Percentiles rank a stretch among this genome's conserved stretches.
Conservation (phyloP, 2,329 filamentous ascomycete species). For the Xylaria arbuscula region DNA sequence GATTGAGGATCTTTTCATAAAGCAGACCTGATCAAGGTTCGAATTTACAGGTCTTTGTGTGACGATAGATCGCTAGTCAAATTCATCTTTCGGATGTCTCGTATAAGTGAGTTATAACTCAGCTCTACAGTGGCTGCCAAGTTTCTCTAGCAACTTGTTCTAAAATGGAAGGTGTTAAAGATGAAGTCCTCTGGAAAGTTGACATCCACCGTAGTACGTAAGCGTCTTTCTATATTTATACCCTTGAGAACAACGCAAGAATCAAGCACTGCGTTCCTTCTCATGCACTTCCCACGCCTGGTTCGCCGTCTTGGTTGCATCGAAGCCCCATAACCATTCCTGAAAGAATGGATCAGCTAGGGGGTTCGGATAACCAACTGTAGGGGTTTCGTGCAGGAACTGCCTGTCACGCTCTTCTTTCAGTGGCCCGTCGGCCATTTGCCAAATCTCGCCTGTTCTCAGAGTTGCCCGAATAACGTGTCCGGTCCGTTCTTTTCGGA, state of each 20-base stretch:
- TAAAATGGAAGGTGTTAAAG: neutral
- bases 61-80: no score
- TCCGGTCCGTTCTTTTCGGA: conserved; percentile 39
- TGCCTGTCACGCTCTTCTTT: conserved; percentile 39
- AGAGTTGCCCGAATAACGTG: conserved; percentile 38
- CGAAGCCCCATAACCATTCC: conserved; percentile 41
- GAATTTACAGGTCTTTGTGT: no score
- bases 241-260: neutral
- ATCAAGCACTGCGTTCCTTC: conserved; percentile 12
- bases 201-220: neutral
- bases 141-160: neutral
- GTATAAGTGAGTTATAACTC: neutral
- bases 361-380: conserved; percentile 40
- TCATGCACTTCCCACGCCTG: conserved; percentile 34
- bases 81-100: no score
- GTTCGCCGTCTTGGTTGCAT: conserved; percentile 33
- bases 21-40: no score
- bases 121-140: neutral
- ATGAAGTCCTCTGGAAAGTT: neutral
- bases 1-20: no score
- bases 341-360: conserved; percentile 43
- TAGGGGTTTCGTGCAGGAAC: conserved; percentile 37
- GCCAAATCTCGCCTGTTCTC: conserved; percentile 39
- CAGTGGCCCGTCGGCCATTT: conserved; percentile 40
- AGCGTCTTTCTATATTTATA: neutral